These are phyloP conservation scores for Chrysanthemum makinoi DNA, from an alignment of 129 eudicot genomes.

Conservation along the genomic window DNA sequence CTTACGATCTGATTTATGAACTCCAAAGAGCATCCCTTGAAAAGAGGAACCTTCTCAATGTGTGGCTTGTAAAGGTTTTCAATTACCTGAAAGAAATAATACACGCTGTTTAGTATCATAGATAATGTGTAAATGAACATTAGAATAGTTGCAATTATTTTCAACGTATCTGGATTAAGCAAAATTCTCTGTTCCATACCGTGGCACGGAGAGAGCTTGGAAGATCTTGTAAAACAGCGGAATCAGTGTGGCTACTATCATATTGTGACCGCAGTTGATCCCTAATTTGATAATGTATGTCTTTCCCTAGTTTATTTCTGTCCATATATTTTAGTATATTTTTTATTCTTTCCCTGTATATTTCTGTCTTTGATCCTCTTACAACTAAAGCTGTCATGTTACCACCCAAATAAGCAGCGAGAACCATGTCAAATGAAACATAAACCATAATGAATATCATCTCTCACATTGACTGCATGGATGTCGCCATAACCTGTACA, in stretches of 20 bases:
- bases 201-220: conserved; percentile 87
- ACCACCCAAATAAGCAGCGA: conserved; percentile 96
- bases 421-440: conserved; percentile 92
- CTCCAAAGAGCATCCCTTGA: conserved; percentile 78
- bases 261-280: background rate
- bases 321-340: conserved; percentile 34
- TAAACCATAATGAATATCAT: conserved; percentile 89
- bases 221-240: conserved; percentile 65
- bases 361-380: conserved; percentile 2
- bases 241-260: conserved; percentile 4
- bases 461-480: conserved; percentile 91
- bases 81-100: conserved; percentile 58
- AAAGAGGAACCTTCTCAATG: conserved; percentile 63
- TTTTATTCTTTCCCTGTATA: conserved; percentile 79
- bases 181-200: conserved; percentile 36
- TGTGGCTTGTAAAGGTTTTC: conserved; percentile 53
- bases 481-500: conserved; percentile 97
- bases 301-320: background rate
- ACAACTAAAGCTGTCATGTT: conserved; percentile 69
- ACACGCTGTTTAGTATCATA: background rate
- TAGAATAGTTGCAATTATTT: background rate
- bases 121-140: background rate
- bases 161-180: background rate
- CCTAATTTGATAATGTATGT: conserved; percentile 12
- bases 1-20: conserved; percentile 79